Conservation (phyloP, 2,329 filamentous ascomycete species). For the Lasiodiplodia citricola region DNA sequence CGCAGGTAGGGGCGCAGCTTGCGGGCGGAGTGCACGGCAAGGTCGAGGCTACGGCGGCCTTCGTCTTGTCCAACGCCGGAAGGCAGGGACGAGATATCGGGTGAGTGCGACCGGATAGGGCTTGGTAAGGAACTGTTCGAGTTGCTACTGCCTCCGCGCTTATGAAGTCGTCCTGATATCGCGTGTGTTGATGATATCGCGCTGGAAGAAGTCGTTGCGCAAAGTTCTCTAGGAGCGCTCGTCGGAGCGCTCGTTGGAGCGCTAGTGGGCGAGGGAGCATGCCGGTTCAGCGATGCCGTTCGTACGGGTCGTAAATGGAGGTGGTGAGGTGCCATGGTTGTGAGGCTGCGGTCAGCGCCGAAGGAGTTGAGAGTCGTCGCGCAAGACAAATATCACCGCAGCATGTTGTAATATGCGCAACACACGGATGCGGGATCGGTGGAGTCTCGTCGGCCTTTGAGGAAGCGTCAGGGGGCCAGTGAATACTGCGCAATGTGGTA, state of each 20-base stretch:
- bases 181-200: no score
- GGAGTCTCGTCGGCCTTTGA: background rate
- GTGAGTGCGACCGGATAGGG: constrained; percentile 39
- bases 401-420: constrained; percentile 22
- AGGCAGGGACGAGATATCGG: constrained; percentile 24
- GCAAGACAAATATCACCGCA: constrained; percentile 20
- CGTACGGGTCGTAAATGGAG: constrained; percentile 14
- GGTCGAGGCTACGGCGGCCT: constrained; percentile 29
- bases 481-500: constrained; percentile 5
- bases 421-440: constrained; percentile 6
- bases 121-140: constrained; percentile 42
- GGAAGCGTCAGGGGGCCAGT: constrained; percentile 16
- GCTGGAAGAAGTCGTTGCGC: constrained; percentile 17
- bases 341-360: background rate
- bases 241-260: constrained; percentile 1
- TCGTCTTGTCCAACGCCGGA: constrained; percentile 21
- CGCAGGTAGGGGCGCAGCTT: constrained; percentile 63
- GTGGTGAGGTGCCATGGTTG: background rate
- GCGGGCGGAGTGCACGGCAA: constrained; percentile 33
- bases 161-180: constrained; percentile 40
- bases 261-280: constrained; percentile 15
- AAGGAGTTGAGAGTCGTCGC: constrained; percentile 15
- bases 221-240: constrained; percentile 6
- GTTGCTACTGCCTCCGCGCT: constrained; percentile 39
- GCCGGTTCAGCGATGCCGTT: constrained; percentile 18